Evolutionary conservation across 2,329 filamentous ascomycete species (phyloP), one percentile per base, ranked within the genome.

Genomic region (Sclerotinia subarctica): DNA sequence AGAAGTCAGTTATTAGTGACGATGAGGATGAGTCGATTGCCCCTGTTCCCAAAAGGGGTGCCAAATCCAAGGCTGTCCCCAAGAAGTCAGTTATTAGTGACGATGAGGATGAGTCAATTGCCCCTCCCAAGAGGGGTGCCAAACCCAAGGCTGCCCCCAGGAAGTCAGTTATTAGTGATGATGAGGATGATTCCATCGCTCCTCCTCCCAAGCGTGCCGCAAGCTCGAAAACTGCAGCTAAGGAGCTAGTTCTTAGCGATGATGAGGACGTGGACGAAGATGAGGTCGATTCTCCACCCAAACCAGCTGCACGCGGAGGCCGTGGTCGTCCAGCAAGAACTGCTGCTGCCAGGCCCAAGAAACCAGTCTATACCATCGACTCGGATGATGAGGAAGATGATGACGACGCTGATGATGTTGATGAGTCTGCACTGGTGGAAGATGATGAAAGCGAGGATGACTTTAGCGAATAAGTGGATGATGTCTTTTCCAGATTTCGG

Each of bases 391-490:
- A n/a, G 47, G 35, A 42, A 17, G 15, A 42, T 17, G 38, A 73
- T 15, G 76, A 77, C 66, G 79, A 81, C 64, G 79, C 71, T 57
- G 76, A 78, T 67, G 79, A 81, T 66, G 79, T 72, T 54, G 76
- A 78, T 49, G 74, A 74, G 13, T 74, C 75, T 38, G 74, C 72
- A 8, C 49, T 76, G 2, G 70, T 73, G 21, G 73, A 75, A 35
- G 75, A 78, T 10, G 76, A 76, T 44, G 70, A 70, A 24, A 75
- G 73, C 63, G 76, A 76, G 65, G 74, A 76, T 70, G 73, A 76
- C 52, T 75, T 75, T 70, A 75, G 72, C 60, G 74, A 75, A 15
- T 73, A 73, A 60, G 51, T 58, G 52, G 38, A 38, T 51, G 15
- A 15, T 13, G 19, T 38, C 3, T 51, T 52, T 26, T 42, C 47